Evolutionary conservation across 208 protist species (phyloP), one percentile per base, ranked within the genome.

Genomic region (Eutreptiella sp.): DNA sequence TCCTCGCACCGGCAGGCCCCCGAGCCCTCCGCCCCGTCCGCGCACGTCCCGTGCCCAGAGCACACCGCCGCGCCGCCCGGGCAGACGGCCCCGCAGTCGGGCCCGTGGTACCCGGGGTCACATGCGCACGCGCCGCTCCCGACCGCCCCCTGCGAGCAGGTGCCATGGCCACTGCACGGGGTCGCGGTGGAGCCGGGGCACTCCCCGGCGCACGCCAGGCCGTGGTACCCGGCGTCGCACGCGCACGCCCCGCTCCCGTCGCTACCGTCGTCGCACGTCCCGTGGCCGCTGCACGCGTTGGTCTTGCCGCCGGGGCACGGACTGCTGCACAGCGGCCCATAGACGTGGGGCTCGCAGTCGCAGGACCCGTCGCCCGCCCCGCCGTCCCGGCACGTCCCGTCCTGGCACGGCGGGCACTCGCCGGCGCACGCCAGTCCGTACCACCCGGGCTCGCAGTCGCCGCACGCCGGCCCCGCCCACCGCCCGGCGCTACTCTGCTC

Each of bases 101-200:
- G 16, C 4, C 58, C 58, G 9, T 24, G 31, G 23, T 57, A 57
- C 14, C 50, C 50, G 24, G 42, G 38, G 0, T 70, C 58, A 38
- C 70, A 83, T 2, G 7, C 35, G 31, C 74, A 83, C 3, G 31
- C 31, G 0, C 66, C 77, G 26, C 72, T 63, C 0, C 29, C 58
- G 58, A 35, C 11, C 16, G 33, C 48, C 7, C 58, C 43, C 7
- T 14, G 16, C 9, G 16, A 14, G 43, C 43, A 48, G 9, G 26
- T 23, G 7, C 43, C 43, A 24, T 48, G 43, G 43, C 43, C 43
- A n/a, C 19, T 28, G 43, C 43, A 48, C 19, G 26, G 19, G 9
- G 16, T 48, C 19, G 9, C 43, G 21, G 43, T 23, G 26, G 21
- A 14, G 19, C n/a, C 61, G 7, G 9, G 54, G 61, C 61, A 67